Conservation (phyloP, 768 basidiomycete genomes). For the Lyophyllum atratum region DNA sequence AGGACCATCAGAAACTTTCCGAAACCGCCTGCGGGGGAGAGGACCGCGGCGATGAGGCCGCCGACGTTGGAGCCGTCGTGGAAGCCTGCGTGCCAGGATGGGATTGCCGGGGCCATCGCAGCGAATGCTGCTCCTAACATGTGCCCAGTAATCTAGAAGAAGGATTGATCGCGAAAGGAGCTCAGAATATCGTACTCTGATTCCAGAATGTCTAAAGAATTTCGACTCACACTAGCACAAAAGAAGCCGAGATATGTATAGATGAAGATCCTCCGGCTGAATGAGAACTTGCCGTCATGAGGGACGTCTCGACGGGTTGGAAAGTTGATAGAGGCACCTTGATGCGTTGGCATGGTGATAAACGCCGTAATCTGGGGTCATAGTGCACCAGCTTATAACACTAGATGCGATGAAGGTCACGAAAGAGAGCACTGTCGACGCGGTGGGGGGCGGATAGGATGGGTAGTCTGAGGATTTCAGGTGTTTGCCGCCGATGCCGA, state of each 20-base stretch:
- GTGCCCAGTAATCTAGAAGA: conserved; percentile 35
- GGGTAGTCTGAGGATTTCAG: conserved; percentile 32
- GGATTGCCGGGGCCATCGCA: conserved; percentile 53
- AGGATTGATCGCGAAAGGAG: conserved; percentile 27
- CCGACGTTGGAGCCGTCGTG: conserved; percentile 55
- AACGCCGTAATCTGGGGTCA: conserved; percentile 47
- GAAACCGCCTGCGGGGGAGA: conserved; percentile 62
- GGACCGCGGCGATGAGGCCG: conserved; percentile 62
- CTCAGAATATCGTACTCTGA: not conserved
- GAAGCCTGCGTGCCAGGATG: conserved; percentile 59
- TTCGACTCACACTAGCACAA: conserved; percentile 52
- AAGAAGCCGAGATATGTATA: conserved; percentile 70
- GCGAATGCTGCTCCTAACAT: conserved; percentile 73
- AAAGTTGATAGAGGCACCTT: conserved; percentile 20
- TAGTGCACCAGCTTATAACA: conserved; percentile 42
- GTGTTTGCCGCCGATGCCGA: conserved; percentile 66
- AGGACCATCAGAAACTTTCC: conserved; percentile 74
- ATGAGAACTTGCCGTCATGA: not conserved
- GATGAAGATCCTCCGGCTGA: conserved; percentile 58
- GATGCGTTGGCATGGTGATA: conserved; percentile 37
- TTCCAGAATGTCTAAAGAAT: not conserved
- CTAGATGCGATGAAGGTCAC: conserved; percentile 38
- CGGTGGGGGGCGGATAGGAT: conserved; percentile 25
- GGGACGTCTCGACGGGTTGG: not conserved
- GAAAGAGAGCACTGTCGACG: conserved; percentile 35